Base-by-base conservation (phyloP, 1,139 yeast genomes). In the Candida tropicalis region DNA sequence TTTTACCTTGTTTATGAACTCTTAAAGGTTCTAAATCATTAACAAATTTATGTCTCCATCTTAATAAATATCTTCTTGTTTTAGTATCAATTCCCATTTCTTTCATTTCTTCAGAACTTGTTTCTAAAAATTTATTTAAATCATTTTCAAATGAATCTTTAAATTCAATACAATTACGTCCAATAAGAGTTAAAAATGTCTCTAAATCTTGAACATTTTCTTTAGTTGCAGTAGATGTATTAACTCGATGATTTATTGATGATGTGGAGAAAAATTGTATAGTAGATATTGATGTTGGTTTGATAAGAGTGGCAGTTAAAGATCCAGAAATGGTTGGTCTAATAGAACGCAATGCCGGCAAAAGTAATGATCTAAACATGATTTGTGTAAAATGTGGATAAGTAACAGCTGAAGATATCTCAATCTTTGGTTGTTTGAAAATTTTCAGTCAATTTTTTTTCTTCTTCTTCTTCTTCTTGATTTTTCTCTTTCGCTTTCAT, bases 21-120 rank as follows among this genome's bases (percentile, higher is more conserved):
- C 70, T 58, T 46, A 86, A 70, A 15, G 79, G 76, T 48, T 76
- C 78, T 46, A 85, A 83, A 54, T 80, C 75, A 59, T 82, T 79
- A 24, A 66, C 64, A 47, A 71, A 75, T 54, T 74, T 75, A 54
- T 75, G 61, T 47, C 63, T 69, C 79, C 79, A 73, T 50, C 77
- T 60, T 50, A 82, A 64, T 56, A 82, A 70, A 60, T 83, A 84
- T 58, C 84, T 77, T 63, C 98, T 78, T 39, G 84, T 76, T 40
- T 82, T 74, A 5, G 82, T 77, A 46, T 88, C 95, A 38, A 91
- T 73, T n/a, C 97, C 98, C 64, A 82, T 74, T 42, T 79, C 80
- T 62, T 88, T 89, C 79, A 91, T 70, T 32, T 72, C 69, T 44
- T 64, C 60, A 3, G 90, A 77, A 12, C 75, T 60, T 48, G 84